phyloP scores from a whole-genome alignment of 805 yeast species.

The Soucietia sequanensis region DNA sequence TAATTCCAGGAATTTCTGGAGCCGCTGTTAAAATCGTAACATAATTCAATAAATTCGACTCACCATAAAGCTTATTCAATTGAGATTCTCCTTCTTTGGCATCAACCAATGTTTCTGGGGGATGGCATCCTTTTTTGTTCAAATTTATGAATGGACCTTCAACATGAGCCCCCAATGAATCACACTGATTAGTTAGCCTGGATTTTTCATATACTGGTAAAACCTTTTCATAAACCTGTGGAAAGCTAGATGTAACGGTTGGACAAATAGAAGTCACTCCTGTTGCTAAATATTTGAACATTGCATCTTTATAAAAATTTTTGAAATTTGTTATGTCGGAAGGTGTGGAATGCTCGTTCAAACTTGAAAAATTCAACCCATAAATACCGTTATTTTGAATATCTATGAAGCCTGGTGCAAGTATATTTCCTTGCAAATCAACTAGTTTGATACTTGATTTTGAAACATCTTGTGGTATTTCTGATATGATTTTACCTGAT shows the following conservation, averaged over 20 bases:
- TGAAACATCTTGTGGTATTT: constrained; percentile 14
- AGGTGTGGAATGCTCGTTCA: constrained; percentile 27
- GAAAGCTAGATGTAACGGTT: constrained; percentile 52
- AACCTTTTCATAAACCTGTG: constrained; percentile 47
- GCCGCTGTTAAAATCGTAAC: constrained; percentile 49
- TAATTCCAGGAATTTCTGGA: constrained; percentile 49
- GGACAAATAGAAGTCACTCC: constrained; percentile 60
- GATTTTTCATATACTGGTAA: constrained; percentile 42
- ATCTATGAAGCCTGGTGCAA: constrained; percentile 58
- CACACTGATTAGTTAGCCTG: constrained; percentile 32
- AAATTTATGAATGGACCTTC: constrained; percentile 59
- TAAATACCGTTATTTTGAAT: constrained; percentile 58
- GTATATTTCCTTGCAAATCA: constrained; percentile 46
- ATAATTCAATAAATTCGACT: constrained; percentile 27
- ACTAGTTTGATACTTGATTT: constrained; percentile 20
- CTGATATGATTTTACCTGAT: constrained; percentile 40
- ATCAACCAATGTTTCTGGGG: constrained; percentile 41
- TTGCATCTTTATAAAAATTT: constrained; percentile 39
- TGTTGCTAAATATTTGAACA: constrained; percentile 46
- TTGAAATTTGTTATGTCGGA: constrained; percentile 31
- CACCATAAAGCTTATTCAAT: constrained; percentile 38
- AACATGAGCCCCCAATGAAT: constrained; percentile 56
- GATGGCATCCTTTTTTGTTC: constrained; percentile 52
- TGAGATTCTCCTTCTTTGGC: constrained; percentile 29
- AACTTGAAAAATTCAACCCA: constrained; percentile 51